Evolutionary conservation across 2,329 filamentous ascomycete species (phyloP).

Genomic region (Penicillium verrucosum): DNA sequence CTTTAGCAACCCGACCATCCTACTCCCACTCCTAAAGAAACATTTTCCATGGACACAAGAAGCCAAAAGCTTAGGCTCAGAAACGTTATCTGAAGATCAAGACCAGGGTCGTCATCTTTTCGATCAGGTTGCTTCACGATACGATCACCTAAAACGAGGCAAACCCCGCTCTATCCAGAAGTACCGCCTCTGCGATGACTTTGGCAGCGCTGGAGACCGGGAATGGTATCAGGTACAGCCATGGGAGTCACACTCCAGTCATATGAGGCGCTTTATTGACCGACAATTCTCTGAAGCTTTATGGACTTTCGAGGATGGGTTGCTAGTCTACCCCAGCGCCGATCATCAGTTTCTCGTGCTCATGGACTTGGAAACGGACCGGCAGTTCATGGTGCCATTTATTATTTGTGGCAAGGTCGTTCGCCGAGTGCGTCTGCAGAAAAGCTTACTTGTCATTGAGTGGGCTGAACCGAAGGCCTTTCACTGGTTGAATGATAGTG

Average conservation of each 20-base stretch:
- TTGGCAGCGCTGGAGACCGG: conserved; percentile 32
- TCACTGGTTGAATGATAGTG: conserved; percentile 52
- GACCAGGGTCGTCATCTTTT: conserved; percentile 39
- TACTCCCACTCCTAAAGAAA: conserved; percentile 48
- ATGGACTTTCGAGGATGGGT: conserved; percentile 58
- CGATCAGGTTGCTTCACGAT: conserved; percentile 52
- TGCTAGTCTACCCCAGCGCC: conserved; percentile 53
- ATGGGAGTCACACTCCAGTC: conserved; percentile 43
- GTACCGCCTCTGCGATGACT: conserved; percentile 42
- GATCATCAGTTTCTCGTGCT: conserved; percentile 40
- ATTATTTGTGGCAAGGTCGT: conserved; percentile 50
- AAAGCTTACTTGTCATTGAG: conserved; percentile 59
- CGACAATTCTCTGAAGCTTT: conserved; percentile 38
- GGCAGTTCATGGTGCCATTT: conserved; percentile 52
- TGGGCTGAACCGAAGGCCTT: conserved; percentile 57
- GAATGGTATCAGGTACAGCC: conserved; percentile 43
- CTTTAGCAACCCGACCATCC: conserved; percentile 50
- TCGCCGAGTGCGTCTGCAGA: conserved; percentile 53
- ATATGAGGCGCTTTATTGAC: conserved; percentile 30
- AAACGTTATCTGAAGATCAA: conserved; percentile 1
- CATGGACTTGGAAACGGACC: conserved; percentile 50
- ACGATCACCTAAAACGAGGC: conserved; percentile 52
- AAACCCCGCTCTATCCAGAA: conserved; percentile 48
- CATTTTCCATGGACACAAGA: conserved; percentile 56
- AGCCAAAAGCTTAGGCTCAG: conserved; percentile 39